Conservation (phyloP, 305 asterid genomes). For the Plantago coronopus region DNA sequence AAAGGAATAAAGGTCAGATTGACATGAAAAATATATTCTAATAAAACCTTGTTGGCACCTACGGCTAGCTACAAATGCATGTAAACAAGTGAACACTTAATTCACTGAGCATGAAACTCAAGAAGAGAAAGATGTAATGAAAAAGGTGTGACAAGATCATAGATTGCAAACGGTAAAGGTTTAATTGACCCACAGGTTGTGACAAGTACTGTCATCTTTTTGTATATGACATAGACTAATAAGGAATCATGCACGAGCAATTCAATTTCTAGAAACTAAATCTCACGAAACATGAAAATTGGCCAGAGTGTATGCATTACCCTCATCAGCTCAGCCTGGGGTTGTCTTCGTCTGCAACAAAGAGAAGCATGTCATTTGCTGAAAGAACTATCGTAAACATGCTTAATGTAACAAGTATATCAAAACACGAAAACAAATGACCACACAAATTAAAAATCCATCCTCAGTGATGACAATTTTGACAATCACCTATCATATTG, state of each 20-base stretch:
- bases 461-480: too few relatives aligned
- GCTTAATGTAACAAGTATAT: neutral
- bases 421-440: too few relatives aligned
- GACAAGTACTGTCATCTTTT: neutral
- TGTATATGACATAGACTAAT: neutral
- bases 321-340: slow-evolving; percentile 45
- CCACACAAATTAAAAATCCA: too few relatives aligned
- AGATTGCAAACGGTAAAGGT: neutral
- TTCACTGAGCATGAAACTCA: too few relatives aligned
- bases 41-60: neutral
- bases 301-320: slow-evolving; percentile 24
- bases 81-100: neutral
- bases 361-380: slow-evolving; percentile 15
- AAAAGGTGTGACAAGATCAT: neutral
- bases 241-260: neutral
- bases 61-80: slow-evolving; percentile 6
- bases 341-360: slow-evolving; percentile 68
- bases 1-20: too few relatives aligned
- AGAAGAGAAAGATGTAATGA: too few relatives aligned
- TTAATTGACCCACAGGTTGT: neutral
- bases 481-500: too few relatives aligned
- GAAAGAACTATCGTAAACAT: neutral
- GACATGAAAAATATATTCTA: neutral
- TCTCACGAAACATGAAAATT: slow-evolving; percentile 5
- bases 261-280: neutral